phyloP scores from a whole-genome alignment of 148 eudicot genomes.

The Limonium bicolor region DNA sequence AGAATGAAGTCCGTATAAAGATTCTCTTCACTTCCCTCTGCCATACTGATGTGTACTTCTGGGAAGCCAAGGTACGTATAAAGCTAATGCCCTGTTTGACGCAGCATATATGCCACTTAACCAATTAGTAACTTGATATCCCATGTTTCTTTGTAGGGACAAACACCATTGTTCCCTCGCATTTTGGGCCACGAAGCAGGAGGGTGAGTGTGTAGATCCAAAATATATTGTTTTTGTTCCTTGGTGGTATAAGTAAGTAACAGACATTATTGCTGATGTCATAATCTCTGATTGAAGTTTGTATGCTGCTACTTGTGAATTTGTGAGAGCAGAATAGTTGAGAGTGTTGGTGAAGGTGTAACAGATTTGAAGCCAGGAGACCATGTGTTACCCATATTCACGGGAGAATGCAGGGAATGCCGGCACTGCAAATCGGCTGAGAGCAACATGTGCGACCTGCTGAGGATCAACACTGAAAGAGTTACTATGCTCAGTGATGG shows the following conservation, averaged over 20 bases:
- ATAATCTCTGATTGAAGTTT: neutral
- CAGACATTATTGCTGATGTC: too few species aligned
- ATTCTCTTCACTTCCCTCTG: slow-evolving; percentile 69
- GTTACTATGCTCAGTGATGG: slow-evolving; percentile 50
- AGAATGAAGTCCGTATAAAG: slow-evolving; percentile 58
- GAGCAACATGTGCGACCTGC: slow-evolving; percentile 65
- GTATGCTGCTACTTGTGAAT: neutral
- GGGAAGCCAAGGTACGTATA: slow-evolving; percentile 87
- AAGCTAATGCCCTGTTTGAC: too few species aligned
- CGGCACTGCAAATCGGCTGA: slow-evolving; percentile 60
- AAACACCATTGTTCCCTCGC: slow-evolving; percentile 46
- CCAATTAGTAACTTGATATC: too few species aligned
- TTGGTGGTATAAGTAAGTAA: too few species aligned
- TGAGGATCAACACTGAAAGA: slow-evolving; percentile 61
- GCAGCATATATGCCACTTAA: too few species aligned
- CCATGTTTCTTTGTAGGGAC: slow-evolving; percentile 28
- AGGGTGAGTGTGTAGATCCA: slow-evolving; percentile 24
- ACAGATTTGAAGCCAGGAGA: slow-evolving; percentile 53
- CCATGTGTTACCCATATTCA: slow-evolving; percentile 59
- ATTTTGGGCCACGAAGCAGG: slow-evolving; percentile 60
- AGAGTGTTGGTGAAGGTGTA: slow-evolving; percentile 74
- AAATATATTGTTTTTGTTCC: neutral
- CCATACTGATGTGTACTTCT: slow-evolving; percentile 72
- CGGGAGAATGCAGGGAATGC: slow-evolving; percentile 59
- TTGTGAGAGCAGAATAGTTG: slow-evolving; percentile 35